Evolutionary conservation across 164 flowering plant species (phyloP).

Genomic region (Litsea cubeba): DNA sequence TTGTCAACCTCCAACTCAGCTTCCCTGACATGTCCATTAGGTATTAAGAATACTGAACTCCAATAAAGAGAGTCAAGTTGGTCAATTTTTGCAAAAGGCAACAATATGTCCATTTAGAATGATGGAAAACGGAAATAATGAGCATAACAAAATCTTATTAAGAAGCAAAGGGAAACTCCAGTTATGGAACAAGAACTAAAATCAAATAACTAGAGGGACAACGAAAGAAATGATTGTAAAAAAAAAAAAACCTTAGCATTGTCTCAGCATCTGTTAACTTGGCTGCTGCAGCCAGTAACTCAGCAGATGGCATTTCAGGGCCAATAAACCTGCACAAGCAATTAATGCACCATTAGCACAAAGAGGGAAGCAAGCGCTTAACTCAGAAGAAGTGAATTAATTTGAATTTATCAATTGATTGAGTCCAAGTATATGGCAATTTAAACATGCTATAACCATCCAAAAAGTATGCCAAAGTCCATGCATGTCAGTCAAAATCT

Average conservation of each 20-base stretch:
- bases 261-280: conserved; percentile 85
- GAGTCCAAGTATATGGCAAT: neutral
- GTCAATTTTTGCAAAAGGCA: neutral
- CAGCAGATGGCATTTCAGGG: conserved; percentile 97
- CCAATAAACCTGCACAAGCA: conserved; percentile 64
- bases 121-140: neutral
- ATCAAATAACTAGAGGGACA: neutral
- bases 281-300: conserved; percentile 93
- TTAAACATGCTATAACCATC: neutral
- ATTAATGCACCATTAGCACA: neutral
- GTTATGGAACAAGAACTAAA: neutral
- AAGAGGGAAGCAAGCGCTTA: neutral
- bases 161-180: neutral
- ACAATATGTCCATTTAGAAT: neutral
- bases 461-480: neutral
- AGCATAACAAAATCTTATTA: neutral
- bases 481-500: neutral
- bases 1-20: conserved; percentile 66
- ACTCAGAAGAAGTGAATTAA: neutral
- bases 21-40: conserved; percentile 36
- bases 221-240: neutral
- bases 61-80: neutral
- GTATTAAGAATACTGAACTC: neutral
- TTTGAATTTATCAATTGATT: neutral
- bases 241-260: conserved; percentile 60